phyloP scores from a whole-genome alignment of 2,329 filamentous ascomycete genomes.

The Talaromyces verruculosus region DNA sequence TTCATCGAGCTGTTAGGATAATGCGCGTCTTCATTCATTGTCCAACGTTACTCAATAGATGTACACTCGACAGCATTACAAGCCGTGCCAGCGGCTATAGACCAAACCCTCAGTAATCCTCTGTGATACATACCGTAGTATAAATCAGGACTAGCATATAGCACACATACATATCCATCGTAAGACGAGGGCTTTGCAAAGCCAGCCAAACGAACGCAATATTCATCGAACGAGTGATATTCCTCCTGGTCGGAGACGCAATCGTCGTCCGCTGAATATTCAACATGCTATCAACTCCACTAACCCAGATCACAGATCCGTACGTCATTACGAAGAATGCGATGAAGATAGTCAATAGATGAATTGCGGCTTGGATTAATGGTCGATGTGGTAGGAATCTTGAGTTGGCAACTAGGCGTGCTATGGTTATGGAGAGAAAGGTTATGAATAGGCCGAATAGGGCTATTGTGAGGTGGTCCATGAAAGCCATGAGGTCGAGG shows the following conservation, averaged over 20 bases:
- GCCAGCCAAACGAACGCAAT: background rate
- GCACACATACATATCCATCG: background rate
- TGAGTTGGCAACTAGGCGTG: background rate
- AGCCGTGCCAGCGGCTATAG: background rate
- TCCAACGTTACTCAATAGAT: background rate
- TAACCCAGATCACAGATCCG: background rate
- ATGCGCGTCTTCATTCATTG: background rate
- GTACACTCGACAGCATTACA: background rate
- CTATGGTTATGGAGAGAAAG: background rate
- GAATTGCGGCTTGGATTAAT: background rate
- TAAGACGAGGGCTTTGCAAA: background rate
- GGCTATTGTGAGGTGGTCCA: background rate
- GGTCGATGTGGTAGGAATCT: background rate
- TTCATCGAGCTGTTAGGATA: background rate
- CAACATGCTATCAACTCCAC: background rate
- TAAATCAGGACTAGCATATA: background rate
- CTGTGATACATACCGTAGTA: background rate
- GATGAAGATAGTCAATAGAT: background rate
- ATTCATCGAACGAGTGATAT: background rate
- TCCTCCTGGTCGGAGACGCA: background rate
- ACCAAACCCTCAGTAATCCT: background rate
- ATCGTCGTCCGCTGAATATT: background rate
- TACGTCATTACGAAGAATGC: background rate
- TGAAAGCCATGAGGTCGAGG: background rate
- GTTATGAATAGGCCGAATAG: background rate